These are phyloP conservation scores for Abrus precatorius DNA, from an alignment of 306 rosid genomes.

Conservation along the genomic window DNA sequence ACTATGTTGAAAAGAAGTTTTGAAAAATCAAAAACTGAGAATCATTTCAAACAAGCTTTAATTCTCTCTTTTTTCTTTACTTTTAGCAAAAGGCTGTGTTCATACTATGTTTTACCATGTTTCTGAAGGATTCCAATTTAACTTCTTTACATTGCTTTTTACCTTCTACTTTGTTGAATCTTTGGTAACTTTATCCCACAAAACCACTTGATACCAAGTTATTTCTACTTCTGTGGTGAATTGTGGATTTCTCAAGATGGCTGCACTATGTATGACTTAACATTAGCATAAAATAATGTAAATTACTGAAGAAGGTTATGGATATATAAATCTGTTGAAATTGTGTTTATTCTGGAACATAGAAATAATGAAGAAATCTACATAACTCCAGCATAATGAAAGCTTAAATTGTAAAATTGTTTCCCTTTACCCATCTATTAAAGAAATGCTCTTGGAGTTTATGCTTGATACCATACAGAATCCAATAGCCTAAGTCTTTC, in stretches of 20 bases:
- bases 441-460: not conserved
- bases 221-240: not conserved
- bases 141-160: conserved; percentile 17
- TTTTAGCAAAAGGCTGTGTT: not conserved
- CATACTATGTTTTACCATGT: not conserved
- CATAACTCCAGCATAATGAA: not conserved
- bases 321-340: not conserved
- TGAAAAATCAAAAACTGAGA: too few relatives aligned
- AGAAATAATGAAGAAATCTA: not conserved
- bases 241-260: not conserved
- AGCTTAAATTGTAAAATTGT: not conserved
- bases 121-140: conserved; percentile 1
- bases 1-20: too few relatives aligned
- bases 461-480: conserved; percentile 12
- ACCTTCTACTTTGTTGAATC: not conserved
- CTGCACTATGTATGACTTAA: not conserved
- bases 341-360: not conserved
- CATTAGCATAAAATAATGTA: not conserved
- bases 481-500: not conserved
- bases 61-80: not conserved
- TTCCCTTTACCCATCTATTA: not conserved
- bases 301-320: not conserved
- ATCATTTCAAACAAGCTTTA: too few relatives aligned
- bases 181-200: not conserved
- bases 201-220: not conserved